Evolutionary conservation across 2,329 filamentous ascomycete genomes (phyloP).

Genomic region (Epichloe uncinata): DNA sequence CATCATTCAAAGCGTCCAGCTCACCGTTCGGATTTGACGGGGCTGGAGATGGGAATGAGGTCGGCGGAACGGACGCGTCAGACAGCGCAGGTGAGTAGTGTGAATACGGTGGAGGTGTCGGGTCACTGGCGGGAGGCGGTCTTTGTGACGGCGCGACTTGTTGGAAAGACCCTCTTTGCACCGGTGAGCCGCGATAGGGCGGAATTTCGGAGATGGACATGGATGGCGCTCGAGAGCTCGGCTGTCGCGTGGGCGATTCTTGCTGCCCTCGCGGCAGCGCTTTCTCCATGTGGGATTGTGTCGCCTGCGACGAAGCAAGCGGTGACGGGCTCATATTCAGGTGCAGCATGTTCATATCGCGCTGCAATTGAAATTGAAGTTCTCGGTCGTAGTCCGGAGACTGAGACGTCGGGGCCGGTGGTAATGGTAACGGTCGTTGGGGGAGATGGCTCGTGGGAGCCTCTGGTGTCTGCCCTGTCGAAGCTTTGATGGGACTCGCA

Average conservation of each 20-base stretch:
- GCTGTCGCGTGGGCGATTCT: constrained; percentile 8
- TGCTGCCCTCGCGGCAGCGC: constrained; percentile 10
- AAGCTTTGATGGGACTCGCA: constrained; percentile 22
- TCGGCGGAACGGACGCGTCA: constrained; percentile 23
- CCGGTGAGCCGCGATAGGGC: constrained; percentile 32
- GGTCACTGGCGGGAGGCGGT: constrained; percentile 5
- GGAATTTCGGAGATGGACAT: constrained; percentile 42
- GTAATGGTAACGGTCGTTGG: constrained; percentile 34
- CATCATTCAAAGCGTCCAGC: constrained; percentile 75
- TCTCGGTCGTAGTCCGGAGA: constrained; percentile 48
- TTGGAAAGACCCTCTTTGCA: constrained; percentile 18
- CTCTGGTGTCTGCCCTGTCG: constrained; percentile 22
- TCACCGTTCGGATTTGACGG: constrained; percentile 50
- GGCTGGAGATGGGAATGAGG: constrained; percentile 42
- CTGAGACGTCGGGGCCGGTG: constrained; percentile 31
- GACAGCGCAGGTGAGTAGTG: constrained; percentile 19
- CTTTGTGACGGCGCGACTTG: constrained; percentile 13
- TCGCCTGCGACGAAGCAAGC: constrained; percentile 1
- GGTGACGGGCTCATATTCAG: constrained; percentile 18
- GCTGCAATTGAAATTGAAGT: constrained; percentile 49
- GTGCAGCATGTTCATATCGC: constrained; percentile 45
- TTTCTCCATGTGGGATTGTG: constrained; percentile 4
- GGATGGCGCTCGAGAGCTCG: constrained; percentile 21
- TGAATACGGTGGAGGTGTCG: constrained; percentile 15
- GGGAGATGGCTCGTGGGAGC: constrained; percentile 27